Conservation (phyloP, 345 rosid genomes). For the Anacardium occidentale region DNA sequence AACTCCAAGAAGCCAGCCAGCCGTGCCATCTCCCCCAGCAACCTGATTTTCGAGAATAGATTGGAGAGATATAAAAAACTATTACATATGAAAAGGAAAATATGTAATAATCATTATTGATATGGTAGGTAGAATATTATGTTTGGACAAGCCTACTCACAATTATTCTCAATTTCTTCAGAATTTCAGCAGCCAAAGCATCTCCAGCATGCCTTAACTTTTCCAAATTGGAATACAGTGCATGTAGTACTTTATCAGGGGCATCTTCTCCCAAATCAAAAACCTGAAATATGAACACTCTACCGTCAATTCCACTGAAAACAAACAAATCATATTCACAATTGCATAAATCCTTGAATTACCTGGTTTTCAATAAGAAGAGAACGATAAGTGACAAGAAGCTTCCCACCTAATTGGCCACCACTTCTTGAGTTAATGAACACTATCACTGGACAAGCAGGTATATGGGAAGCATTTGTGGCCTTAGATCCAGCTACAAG, state of each 20-base stretch:
- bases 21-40: slow-evolving; percentile 84
- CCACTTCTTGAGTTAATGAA: slow-evolving; percentile 74
- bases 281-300: slow-evolving; percentile 36
- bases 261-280: slow-evolving; percentile 52
- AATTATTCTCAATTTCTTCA: slow-evolving; percentile 51
- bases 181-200: slow-evolving; percentile 46
- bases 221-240: slow-evolving; percentile 44
- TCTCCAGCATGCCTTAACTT: slow-evolving; percentile 45
- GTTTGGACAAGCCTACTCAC: slow-evolving; percentile 41
- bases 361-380: slow-evolving; percentile 63
- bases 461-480: slow-evolving; percentile 11
- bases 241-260: slow-evolving; percentile 51
- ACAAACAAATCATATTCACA: background rate
- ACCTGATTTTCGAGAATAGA: slow-evolving; percentile 46
- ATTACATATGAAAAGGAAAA: background rate
- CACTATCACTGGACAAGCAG: slow-evolving; percentile 59
- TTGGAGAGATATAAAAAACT: no score
- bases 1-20: slow-evolving; percentile 76
- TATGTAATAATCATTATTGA: background rate
- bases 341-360: background rate
- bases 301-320: background rate
- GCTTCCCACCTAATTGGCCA: slow-evolving; percentile 61
- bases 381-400: slow-evolving; percentile 49
- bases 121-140: background rate
- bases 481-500: slow-evolving; percentile 32